A percentile compares a stretch with the other conserved stretches of the same genome.
These are phyloP conservation scores for Liquidambar formosana DNA, from an alignment of 164 flowering plant genomes.

Conservation along the genomic window DNA sequence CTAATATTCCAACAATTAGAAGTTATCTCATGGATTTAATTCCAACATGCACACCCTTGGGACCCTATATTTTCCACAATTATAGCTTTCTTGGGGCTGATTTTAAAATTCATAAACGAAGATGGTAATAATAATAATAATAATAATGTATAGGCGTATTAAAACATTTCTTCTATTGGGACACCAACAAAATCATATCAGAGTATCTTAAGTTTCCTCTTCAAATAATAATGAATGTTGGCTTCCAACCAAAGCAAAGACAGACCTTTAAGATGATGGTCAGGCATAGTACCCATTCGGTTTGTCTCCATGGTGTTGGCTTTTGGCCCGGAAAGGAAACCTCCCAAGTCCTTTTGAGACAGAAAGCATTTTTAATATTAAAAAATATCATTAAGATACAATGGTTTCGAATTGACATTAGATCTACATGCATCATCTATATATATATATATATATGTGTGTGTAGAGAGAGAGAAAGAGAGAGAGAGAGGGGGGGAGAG, in stretches of 20 bases:
- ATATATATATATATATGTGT: too few species aligned
- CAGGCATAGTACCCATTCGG: slow-evolving; percentile 8
- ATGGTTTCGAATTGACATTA: slow-evolving; percentile 28
- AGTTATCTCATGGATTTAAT: too few species aligned
- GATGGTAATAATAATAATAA: too few species aligned
- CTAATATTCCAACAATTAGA: too few species aligned
- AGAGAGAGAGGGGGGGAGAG: neutral
- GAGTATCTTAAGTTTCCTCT: slow-evolving; percentile 1
- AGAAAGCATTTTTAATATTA: slow-evolving; percentile 22
- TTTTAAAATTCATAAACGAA: too few species aligned
- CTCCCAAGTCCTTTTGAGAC: slow-evolving; percentile 24
- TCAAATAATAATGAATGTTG: slow-evolving; percentile 3
- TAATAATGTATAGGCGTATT: too few species aligned
- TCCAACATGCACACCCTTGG: too few species aligned
- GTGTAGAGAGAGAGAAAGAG: too few species aligned
- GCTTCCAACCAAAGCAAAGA: slow-evolving; percentile 11
- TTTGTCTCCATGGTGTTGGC: slow-evolving; percentile 32
- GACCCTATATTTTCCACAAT: too few species aligned
- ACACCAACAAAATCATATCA: slow-evolving; percentile 6
- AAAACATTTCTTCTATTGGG: too few species aligned
- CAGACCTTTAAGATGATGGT: slow-evolving; percentile 11
- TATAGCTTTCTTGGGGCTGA: too few species aligned
- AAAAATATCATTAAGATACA: slow-evolving; percentile 8
- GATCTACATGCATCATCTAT: neutral
- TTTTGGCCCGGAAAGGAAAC: slow-evolving; percentile 35